Base-by-base conservation (phyloP, 1,284 basidiomycete species). In the Austroboletus niveus region DNA sequence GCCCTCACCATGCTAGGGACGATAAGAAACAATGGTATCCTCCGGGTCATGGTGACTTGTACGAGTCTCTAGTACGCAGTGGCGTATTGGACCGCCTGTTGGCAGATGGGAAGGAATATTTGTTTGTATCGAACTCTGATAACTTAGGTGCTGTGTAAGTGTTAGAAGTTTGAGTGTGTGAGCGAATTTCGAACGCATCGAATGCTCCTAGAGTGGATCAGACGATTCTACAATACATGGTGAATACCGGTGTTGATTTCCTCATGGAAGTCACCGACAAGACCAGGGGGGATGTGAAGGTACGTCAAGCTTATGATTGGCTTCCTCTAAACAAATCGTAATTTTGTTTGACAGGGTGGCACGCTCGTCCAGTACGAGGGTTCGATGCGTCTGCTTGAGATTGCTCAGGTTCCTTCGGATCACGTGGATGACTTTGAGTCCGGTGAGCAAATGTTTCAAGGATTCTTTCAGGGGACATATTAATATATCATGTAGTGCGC, bases 251-350 rank as follows among this genome's bases (percentile, higher is more conserved):
- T 62, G 84, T 91, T 46, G 93, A 96, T 74, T 97, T 96, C 78
- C 72, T 98, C 69, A 97, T 97, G 94, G 96, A 99, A 75, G 94
- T 99, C 59, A 99, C 97, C 5, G 95, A 99, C 81, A 99, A 99
- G 86, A 99, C 97, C 69, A 99, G 99, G 81, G 97, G 97, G 54
- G 96, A 99, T 72, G 89, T 99, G 76, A 99, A 99, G 31, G 31
- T 32, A 32, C 10, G 31, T 32, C 31, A 12, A 32, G 6, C 5
- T 32, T 12, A 5, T 32, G 31, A 32, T 32, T 4, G 12, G 29
- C 29, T 32, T 32, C 4, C 31, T 32, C 31, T 32, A 12, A 2
- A 32, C 10, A 32, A 6, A 32, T 32, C 31, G 31, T 32, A 12
- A 32, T 32, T 32, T 32, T 11, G 10, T 32, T 32, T 12, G 11